Conservation (phyloP, 768 basidiomycete species). For the Vararia minispora region DNA sequence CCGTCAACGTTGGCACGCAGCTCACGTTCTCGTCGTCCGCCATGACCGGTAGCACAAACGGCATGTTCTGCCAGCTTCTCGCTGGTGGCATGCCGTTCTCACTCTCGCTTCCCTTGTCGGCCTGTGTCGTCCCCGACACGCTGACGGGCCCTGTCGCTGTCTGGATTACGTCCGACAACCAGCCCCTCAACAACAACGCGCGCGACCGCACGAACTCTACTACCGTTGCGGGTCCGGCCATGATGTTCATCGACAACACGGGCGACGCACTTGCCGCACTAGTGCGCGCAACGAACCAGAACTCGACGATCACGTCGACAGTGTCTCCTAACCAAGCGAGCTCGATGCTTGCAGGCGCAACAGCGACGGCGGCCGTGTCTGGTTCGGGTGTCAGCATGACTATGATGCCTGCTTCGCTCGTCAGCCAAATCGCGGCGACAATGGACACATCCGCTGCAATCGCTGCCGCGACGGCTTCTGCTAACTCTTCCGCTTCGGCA, state of each 20-base stretch:
- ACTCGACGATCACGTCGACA: slow-evolving; percentile 15
- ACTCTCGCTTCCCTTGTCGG: slow-evolving; percentile 41
- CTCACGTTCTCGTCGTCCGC: slow-evolving; percentile 51
- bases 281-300: slow-evolving; percentile 24
- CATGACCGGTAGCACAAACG: slow-evolving; percentile 39
- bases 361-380: too few relatives aligned
- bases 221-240: slow-evolving; percentile 58
- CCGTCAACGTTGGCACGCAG: slow-evolving; percentile 40
- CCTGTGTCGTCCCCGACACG: slow-evolving; percentile 51
- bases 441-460: too few relatives aligned
- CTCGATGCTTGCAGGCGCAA: slow-evolving; percentile 23
- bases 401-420: too few relatives aligned
- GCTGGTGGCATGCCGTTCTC: slow-evolving; percentile 45
- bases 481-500: too few relatives aligned
- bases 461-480: too few relatives aligned
- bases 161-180: slow-evolving; percentile 49
- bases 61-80: slow-evolving; percentile 64
- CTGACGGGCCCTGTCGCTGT: slow-evolving; percentile 67
- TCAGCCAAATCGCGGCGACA: too few relatives aligned
- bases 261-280: slow-evolving; percentile 41
- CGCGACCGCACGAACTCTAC: slow-evolving; percentile 38
- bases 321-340: slow-evolving; percentile 18
- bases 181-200: slow-evolving; percentile 54
- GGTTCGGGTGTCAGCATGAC: too few relatives aligned
- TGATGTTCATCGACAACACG: slow-evolving; percentile 53